Evolutionary conservation across 495 filamentous ascomycete species (phyloP).

Genomic region (Lophiostoma macrostomum): DNA sequence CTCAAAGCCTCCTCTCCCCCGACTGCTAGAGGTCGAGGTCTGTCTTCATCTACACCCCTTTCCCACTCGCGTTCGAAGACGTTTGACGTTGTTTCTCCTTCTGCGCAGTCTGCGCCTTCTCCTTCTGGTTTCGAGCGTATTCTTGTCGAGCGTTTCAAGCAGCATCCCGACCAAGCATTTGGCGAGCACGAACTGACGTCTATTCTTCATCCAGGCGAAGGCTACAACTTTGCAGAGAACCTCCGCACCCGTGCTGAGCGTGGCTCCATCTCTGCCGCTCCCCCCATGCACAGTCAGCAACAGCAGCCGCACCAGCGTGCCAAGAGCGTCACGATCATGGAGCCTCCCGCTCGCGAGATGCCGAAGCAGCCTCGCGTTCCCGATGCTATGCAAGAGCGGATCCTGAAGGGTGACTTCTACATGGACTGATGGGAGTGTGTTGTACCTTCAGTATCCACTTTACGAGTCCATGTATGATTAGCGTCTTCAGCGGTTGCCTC

Average conservation of each 20-base stretch:
- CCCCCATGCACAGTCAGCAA: conserved; percentile 32
- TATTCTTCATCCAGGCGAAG: conserved; percentile 69
- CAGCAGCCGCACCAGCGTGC: conserved; percentile 49
- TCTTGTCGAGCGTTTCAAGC: conserved; percentile 24
- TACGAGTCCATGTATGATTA: conserved; percentile 21
- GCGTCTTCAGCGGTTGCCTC: conserved; percentile 8
- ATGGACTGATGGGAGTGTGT: conserved; percentile 67
- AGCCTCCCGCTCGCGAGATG: conserved; percentile 51
- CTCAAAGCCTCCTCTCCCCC: conserved; percentile 44
- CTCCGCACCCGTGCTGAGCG: conserved; percentile 85
- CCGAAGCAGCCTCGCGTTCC: conserved; percentile 57
- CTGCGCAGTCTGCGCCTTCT: conserved; percentile 45
- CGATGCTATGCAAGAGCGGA: conserved; percentile 92
- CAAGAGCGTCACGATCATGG: conserved; percentile 67
- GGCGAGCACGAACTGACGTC: conserved; percentile 58
- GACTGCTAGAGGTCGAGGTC: conserved; percentile 49
- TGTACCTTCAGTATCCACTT: background rate
- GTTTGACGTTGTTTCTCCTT: conserved; percentile 34
- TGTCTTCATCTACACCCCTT: conserved; percentile 37
- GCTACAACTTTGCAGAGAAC: conserved; percentile 93
- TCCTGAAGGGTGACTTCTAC: conserved; percentile 94
- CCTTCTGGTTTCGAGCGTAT: conserved; percentile 24
- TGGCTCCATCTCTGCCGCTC: conserved; percentile 56
- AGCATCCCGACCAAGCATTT: conserved; percentile 23
- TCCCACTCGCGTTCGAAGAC: conserved; percentile 20